phyloP scores from a whole-genome alignment of 23 red algal species.

The Gracilaria vermiculophylla region DNA sequence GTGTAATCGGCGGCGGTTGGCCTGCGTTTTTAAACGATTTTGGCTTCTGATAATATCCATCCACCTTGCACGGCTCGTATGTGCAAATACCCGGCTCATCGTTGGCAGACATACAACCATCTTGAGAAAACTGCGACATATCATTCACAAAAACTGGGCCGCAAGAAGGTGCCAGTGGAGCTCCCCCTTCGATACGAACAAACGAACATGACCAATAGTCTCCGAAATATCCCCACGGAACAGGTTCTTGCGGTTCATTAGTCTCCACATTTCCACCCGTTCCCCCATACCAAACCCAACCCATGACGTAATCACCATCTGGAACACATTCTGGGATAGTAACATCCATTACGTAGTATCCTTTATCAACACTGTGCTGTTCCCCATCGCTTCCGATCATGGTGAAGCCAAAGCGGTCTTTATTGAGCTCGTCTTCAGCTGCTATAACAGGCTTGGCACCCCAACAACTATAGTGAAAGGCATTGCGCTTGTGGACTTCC shows the following conservation, averaged over 20 bases:
- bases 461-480: conserved; percentile 55
- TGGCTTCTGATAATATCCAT: neutral
- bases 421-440: neutral
- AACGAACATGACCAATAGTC: conserved; percentile 56
- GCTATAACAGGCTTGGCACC: neutral
- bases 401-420: neutral
- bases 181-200: conserved; percentile 7
- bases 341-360: neutral
- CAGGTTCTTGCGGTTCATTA: neutral
- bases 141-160: conserved; percentile 28
- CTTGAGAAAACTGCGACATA: conserved; percentile 4
- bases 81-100: conserved; percentile 6
- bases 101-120: conserved; percentile 16
- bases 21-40: neutral
- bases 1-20: neutral
- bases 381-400: conserved; percentile 35
- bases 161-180: neutral
- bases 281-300: conserved; percentile 55
- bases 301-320: conserved; percentile 36
- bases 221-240: conserved; percentile 1
- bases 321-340: conserved; percentile 4
- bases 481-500: neutral
- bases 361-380: neutral
- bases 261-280: neutral
- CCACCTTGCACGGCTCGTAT: neutral